Evolutionary conservation across 768 basidiomycete genomes (phyloP).

Genomic region (Kwoniella europaea): DNA sequence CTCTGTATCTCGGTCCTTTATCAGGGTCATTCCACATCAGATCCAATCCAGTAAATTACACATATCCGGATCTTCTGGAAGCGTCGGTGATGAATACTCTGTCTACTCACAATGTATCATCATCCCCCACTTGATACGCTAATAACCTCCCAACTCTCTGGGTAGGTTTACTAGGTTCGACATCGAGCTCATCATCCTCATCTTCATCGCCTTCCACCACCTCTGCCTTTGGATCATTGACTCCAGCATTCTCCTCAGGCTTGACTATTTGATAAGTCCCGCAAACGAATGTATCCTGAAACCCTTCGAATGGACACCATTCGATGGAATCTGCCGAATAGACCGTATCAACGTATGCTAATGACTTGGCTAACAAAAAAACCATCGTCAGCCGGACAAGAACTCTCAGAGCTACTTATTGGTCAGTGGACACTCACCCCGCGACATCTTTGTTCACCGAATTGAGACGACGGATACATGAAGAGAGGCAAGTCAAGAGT

Average conservation of each 20-base stretch:
- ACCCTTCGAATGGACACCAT: constrained; percentile 75
- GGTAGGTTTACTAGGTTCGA: constrained; percentile 21
- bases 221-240: background rate
- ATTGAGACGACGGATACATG: too few species aligned
- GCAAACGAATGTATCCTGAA: constrained; percentile 73
- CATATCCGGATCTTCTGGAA: background rate
- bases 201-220: constrained; percentile 32
- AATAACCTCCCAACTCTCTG: constrained; percentile 73
- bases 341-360: constrained; percentile 65
- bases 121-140: constrained; percentile 64
- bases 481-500: too few species aligned
- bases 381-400: background rate
- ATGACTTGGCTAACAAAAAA: constrained; percentile 15
- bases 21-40: background rate
- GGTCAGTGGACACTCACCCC: too few species aligned
- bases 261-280: constrained; percentile 82
- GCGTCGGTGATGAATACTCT: background rate
- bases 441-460: too few species aligned
- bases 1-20: constrained; percentile 67
- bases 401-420: too few species aligned
- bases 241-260: constrained; percentile 4
- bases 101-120: constrained; percentile 47
- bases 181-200: constrained; percentile 21
- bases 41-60: background rate
- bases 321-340: constrained; percentile 89